These are phyloP conservation scores for Metroxylon sagu DNA, from an alignment of 176 grass and related monocot genomes.

Conservation along the genomic window DNA sequence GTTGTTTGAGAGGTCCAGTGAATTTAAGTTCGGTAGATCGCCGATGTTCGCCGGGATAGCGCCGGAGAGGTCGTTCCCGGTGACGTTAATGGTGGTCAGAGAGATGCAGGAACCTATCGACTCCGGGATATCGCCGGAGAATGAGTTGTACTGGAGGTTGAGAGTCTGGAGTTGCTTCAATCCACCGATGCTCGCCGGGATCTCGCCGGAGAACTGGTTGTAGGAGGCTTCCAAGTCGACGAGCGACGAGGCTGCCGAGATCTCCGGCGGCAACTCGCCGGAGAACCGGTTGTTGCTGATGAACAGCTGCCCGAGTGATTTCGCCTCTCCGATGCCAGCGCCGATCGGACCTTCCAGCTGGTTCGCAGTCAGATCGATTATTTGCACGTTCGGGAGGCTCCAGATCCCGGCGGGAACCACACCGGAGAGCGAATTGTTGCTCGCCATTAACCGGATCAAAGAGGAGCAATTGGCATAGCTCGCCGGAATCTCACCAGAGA, in stretches of 20 bases:
- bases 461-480: constrained; percentile 53
- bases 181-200: constrained; percentile 45
- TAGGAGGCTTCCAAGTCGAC: constrained; percentile 35
- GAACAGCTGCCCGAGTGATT: constrained; percentile 21
- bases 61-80: constrained; percentile 48
- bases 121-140: constrained; percentile 48
- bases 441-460: constrained; percentile 47
- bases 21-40: constrained; percentile 42
- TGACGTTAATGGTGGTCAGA: constrained; percentile 39
- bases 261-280: constrained; percentile 43
- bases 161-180: constrained; percentile 33
- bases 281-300: constrained; percentile 49
- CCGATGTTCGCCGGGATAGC: constrained; percentile 48
- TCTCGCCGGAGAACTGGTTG: constrained; percentile 59
- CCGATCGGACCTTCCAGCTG: constrained; percentile 43
- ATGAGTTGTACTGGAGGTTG: constrained; percentile 22
- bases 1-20: constrained; percentile 48
- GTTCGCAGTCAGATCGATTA: constrained; percentile 55
- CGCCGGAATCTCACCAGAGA: constrained; percentile 56
- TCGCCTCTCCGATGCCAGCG: constrained; percentile 30
- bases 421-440: constrained; percentile 58
- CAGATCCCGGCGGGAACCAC: constrained; percentile 64
- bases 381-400: constrained; percentile 39
- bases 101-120: constrained; percentile 46
- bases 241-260: constrained; percentile 27